Evolutionary conservation across 306 rosid genomes (phyloP).

Genomic region (Lablab purpureus): DNA sequence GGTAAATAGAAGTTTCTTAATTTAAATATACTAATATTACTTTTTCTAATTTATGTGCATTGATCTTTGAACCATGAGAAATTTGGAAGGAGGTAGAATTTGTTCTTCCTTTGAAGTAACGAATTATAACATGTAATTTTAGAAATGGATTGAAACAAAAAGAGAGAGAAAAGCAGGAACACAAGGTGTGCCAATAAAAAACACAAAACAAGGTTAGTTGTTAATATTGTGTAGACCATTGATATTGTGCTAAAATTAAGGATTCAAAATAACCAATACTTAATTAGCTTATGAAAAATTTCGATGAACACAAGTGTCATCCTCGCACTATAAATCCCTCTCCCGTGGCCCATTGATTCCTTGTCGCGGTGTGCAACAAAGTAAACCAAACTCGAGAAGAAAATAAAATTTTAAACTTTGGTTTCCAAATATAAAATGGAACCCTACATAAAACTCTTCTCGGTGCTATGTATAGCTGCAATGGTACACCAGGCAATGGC

Average conservation of each 20-base stretch:
- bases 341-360: accelerated
- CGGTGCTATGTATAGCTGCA: neutral
- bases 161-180: too few species aligned
- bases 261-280: neutral
- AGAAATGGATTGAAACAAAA: too few species aligned
- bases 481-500: neutral
- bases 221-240: too few species aligned
- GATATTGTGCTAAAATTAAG: neutral
- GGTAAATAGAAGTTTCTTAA: too few species aligned
- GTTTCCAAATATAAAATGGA: neutral
- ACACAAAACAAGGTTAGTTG: too few species aligned
- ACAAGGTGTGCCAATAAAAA: too few species aligned
- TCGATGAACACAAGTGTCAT: neutral
- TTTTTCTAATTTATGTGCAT: too few species aligned
- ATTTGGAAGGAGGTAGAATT: too few species aligned
- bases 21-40: too few species aligned
- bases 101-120: too few species aligned
- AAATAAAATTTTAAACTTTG: neutral
- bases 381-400: neutral
- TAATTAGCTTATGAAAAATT: neutral
- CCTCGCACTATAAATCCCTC: neutral
- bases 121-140: too few species aligned
- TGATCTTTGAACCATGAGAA: too few species aligned
- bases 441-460: neutral
- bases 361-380: neutral